phyloP scores from a whole-genome alignment of 2,329 filamentous ascomycete genomes.

The Metarhizium album region DNA sequence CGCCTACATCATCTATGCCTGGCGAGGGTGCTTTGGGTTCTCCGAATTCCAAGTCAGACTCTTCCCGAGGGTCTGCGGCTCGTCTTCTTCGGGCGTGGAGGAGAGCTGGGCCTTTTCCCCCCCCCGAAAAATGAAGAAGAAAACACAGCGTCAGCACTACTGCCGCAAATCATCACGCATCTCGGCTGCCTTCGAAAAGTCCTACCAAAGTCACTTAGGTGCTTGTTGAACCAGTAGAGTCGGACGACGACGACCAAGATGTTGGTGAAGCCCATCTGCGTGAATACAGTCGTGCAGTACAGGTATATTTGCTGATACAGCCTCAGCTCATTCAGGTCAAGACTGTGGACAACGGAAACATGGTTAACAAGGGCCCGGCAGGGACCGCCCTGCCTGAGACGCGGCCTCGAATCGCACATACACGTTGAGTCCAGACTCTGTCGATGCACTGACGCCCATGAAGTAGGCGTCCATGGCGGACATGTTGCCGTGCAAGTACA shows the following conservation, averaged over 20 bases:
- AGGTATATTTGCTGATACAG: conserved; percentile 41
- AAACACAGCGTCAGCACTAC: not conserved
- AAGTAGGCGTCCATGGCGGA: conserved; percentile 36
- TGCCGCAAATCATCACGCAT: not conserved
- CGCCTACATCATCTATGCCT: not conserved
- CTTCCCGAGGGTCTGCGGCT: not conserved
- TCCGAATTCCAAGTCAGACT: not conserved
- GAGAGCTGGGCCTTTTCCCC: conserved; percentile 2
- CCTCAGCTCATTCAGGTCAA: conserved; percentile 37
- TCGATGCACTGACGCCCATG: conserved; percentile 37
- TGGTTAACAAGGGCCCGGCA: not conserved
- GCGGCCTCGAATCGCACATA: no score
- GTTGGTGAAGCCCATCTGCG: conserved; percentile 39
- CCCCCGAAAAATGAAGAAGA: no score
- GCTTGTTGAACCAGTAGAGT: conserved; percentile 37
- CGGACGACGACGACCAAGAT: conserved; percentile 36
- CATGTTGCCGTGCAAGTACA: not conserved
- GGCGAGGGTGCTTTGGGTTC: not conserved
- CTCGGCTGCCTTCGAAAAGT: not conserved
- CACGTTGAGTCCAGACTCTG: conserved; percentile 41
- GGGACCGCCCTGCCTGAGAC: no score
- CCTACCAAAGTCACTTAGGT: conserved; percentile 27
- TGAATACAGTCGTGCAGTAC: conserved; percentile 38
- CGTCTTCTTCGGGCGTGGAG: conserved; percentile 1
- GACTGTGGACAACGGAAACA: conserved; percentile 17